Evolutionary conservation across 257 asterid genomes (phyloP).

Genomic region (Echium plantagineum): DNA sequence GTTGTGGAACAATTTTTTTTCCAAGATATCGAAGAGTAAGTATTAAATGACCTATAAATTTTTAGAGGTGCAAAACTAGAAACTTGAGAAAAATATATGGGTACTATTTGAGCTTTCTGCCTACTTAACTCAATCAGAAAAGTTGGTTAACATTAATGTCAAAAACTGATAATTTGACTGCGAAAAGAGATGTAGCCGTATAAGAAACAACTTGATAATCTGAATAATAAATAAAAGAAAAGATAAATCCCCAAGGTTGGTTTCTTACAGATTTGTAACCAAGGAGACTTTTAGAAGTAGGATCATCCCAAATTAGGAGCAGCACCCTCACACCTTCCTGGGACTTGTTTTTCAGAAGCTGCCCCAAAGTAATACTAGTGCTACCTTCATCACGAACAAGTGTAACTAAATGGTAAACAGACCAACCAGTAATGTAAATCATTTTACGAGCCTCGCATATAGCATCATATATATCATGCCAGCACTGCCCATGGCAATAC

Average conservation of each 20-base stretch:
- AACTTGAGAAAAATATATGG: no score
- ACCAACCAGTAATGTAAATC: slow-evolving; percentile 93
- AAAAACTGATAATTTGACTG: no score
- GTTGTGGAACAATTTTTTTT: no score
- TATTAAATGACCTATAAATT: no score
- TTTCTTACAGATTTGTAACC: slow-evolving; percentile 77
- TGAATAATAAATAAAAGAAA: background rate
- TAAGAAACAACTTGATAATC: background rate
- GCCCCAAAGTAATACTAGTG: slow-evolving; percentile 45
- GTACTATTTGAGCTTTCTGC: no score
- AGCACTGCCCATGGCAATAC: slow-evolving; percentile 51
- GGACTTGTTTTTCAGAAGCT: slow-evolving; percentile 68
- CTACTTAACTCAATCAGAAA: no score
- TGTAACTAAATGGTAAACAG: slow-evolving; percentile 63
- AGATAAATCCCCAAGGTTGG: slow-evolving; percentile 5
- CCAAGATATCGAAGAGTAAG: no score
- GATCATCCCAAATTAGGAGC: slow-evolving; percentile 94
- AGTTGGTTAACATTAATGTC: no score
- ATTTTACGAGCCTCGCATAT: slow-evolving; percentile 58
- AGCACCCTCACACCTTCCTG: slow-evolving; percentile 91
- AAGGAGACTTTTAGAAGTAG: slow-evolving; percentile 73
- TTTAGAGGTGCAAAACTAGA: no score
- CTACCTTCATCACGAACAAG: slow-evolving; percentile 61
- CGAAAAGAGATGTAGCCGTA: no score
- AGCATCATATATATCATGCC: slow-evolving; percentile 72